These are phyloP conservation scores for Yamadazyma paraphyllophila DNA, from an alignment of 805 yeast species.

Conservation along the genomic window DNA sequence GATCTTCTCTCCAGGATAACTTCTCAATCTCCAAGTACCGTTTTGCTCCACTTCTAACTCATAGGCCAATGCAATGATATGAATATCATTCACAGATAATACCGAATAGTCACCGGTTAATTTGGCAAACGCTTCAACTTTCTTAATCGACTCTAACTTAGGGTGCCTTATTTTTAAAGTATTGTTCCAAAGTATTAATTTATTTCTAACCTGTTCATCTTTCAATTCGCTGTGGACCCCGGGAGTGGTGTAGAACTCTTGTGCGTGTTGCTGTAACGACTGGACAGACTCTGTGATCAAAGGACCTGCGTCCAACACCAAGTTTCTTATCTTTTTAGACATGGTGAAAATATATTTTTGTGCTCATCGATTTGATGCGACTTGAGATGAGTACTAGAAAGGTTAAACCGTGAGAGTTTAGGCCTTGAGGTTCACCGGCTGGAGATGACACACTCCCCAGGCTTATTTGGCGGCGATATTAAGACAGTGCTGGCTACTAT, in stretches of 20 bases:
- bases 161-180: slow-evolving; percentile 75
- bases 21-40: slow-evolving; percentile 71
- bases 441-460: too few species aligned
- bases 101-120: slow-evolving; percentile 91
- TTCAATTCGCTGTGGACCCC: slow-evolving; percentile 84
- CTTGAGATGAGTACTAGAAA: background rate
- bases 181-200: slow-evolving; percentile 79
- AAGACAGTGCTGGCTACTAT: too few species aligned
- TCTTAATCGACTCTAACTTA: slow-evolving; percentile 54
- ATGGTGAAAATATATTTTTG: background rate
- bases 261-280: slow-evolving; percentile 66
- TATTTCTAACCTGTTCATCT: slow-evolving; percentile 81
- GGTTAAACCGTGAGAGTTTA: background rate
- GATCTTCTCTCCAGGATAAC: slow-evolving; percentile 63
- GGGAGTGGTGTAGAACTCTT: slow-evolving; percentile 81
- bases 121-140: slow-evolving; percentile 73
- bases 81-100: slow-evolving; percentile 86
- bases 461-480: too few species aligned
- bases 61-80: slow-evolving; percentile 85
- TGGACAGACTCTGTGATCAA: slow-evolving; percentile 81
- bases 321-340: slow-evolving; percentile 41
- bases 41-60: slow-evolving; percentile 73
- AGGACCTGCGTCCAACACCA: slow-evolving; percentile 95
- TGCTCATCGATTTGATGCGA: slow-evolving; percentile 4
- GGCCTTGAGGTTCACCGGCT: too few species aligned